These are phyloP conservation scores for Chaetoscypha palmicola DNA, from an alignment of 2,329 filamentous ascomycete species.

Conservation along the genomic window DNA sequence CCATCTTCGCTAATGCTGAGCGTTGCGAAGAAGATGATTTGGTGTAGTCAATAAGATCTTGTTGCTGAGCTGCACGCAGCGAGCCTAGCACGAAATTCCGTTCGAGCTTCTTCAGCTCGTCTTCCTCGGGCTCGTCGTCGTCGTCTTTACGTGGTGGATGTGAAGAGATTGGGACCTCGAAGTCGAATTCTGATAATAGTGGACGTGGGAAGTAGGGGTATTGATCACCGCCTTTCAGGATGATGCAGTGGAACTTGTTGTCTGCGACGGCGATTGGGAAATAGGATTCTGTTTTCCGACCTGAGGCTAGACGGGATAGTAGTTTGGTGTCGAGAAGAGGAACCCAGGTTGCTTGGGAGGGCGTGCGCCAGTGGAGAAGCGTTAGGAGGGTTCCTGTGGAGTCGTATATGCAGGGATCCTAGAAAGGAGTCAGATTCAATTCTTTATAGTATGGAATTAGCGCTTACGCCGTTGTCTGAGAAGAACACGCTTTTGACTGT, in stretches of 20 bases:
- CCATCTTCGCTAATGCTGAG: slow-evolving; percentile 58
- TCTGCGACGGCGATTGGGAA: slow-evolving; percentile 93
- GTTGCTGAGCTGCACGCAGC: slow-evolving; percentile 65
- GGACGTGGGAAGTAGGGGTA: slow-evolving; percentile 91
- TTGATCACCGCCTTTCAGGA: slow-evolving; percentile 89
- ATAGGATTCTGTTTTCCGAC: slow-evolving; percentile 82
- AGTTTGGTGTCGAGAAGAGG: slow-evolving; percentile 85
- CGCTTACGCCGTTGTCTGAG: slow-evolving; percentile 74
- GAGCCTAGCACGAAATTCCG: slow-evolving; percentile 73
- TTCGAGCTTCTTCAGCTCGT: slow-evolving; percentile 61
- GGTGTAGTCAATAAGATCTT: slow-evolving; percentile 65
- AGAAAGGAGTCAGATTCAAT: slow-evolving; percentile 8
- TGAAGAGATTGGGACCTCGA: slow-evolving; percentile 71
- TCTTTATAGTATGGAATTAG: too few species aligned
- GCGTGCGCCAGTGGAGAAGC: slow-evolving; percentile 82
- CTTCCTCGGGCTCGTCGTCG: slow-evolving; percentile 31
- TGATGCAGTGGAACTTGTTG: slow-evolving; percentile 95
- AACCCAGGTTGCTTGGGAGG: slow-evolving; percentile 82
- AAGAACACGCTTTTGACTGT: slow-evolving; percentile 82
- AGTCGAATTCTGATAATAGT: slow-evolving; percentile 87
- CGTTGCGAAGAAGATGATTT: slow-evolving; percentile 59
- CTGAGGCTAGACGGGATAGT: slow-evolving; percentile 72
- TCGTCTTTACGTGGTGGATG: slow-evolving; percentile 35
- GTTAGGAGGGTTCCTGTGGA: slow-evolving; percentile 82
- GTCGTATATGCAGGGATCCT: slow-evolving; percentile 96